These are phyloP conservation scores for Batkoa obscura DNA, from an alignment of 371 early-diverging fungal species.

Conservation along the genomic window DNA sequence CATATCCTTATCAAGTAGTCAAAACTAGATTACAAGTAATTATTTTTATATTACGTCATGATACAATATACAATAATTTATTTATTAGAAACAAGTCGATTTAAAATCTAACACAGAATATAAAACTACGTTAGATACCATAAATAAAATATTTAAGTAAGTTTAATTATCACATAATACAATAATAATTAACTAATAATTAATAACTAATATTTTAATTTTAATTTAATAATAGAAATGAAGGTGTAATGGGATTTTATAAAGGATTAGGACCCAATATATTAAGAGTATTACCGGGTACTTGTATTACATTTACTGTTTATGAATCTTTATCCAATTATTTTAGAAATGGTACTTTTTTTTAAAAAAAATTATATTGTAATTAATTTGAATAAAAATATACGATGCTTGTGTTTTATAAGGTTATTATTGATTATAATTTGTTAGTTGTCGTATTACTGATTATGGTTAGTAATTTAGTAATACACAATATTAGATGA, in stretches of 20 bases:
- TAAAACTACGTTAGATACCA: conserved; percentile 44
- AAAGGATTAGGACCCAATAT: conserved; percentile 83
- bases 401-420: too few species aligned
- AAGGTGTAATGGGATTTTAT: conserved; percentile 79
- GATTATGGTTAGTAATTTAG: too few species aligned
- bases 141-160: conserved; percentile 40
- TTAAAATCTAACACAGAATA: conserved; percentile 22
- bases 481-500: too few species aligned
- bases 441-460: too few species aligned
- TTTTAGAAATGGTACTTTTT: not conserved
- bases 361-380: too few species aligned
- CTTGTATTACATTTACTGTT: conserved; percentile 83
- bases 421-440: too few species aligned
- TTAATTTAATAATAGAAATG: conserved; percentile 17
- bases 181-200: not conserved
- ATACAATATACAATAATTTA: not conserved
- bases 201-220: not conserved
- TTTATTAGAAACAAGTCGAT: conserved; percentile 4
- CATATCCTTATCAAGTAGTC: conserved; percentile 91
- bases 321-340: conserved; percentile 46
- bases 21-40: conserved; percentile 65
- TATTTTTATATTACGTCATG: not conserved
- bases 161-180: conserved; percentile 3
- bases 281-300: conserved; percentile 83
- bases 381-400: too few species aligned